phyloP scores from a whole-genome alignment of 148 eudicot genomes.

The Silene conica region DNA sequence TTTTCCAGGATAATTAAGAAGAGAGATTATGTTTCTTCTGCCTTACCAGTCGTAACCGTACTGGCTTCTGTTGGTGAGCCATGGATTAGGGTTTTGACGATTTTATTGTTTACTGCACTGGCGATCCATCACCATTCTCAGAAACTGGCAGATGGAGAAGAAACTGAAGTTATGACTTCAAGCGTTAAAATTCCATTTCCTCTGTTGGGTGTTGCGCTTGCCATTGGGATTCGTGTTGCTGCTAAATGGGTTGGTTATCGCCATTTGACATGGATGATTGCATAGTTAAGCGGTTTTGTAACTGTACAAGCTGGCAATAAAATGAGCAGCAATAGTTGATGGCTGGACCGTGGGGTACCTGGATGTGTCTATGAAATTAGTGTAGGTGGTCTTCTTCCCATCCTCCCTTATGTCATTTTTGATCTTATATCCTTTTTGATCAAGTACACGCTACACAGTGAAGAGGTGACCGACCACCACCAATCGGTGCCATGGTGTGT shows the following conservation, averaged over 20 bases:
- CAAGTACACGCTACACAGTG: not conserved
- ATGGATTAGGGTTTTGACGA: conserved; percentile 64
- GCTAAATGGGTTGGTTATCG: conserved; percentile 82
- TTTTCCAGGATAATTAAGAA: conserved; percentile 53
- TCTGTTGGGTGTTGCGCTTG: conserved; percentile 60
- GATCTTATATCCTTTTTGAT: not conserved
- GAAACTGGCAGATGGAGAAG: conserved; percentile 23
- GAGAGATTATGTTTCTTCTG: conserved; percentile 66
- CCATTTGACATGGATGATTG: conserved; percentile 84
- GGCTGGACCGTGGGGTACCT: not conserved
- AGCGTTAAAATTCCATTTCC: conserved; percentile 55
- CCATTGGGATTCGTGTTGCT: conserved; percentile 60
- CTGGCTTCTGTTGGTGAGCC: conserved; percentile 87
- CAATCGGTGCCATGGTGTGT: no score
- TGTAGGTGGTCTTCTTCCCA: not conserved
- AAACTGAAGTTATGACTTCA: conserved; percentile 20
- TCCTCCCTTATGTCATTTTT: not conserved
- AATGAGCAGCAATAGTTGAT: not conserved
- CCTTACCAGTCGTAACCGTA: conserved; percentile 67
- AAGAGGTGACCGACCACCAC: not conserved
- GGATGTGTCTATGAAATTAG: not conserved
- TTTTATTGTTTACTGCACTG: conserved; percentile 48
- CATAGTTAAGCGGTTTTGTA: conserved; percentile 15
- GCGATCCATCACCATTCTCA: conserved; percentile 48
- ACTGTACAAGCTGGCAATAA: not conserved